Evolutionary conservation across 768 basidiomycete species (phyloP).

Genomic region (Lactarius indigo): DNA sequence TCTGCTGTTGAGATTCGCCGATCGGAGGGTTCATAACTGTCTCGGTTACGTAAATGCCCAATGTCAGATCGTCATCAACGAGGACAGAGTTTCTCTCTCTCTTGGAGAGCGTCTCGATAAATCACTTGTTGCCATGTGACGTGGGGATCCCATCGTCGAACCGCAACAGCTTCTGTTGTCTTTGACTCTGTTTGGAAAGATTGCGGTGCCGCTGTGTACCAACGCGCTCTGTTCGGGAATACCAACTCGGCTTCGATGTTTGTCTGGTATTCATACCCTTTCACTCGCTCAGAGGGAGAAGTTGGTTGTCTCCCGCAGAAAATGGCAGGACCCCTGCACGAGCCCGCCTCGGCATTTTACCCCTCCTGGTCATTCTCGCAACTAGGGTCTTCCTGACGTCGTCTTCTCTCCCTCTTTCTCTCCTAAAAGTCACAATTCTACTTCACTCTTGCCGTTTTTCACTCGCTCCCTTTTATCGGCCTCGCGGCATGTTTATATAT

Average conservation of each 20-base stretch:
- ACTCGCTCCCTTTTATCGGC: slow-evolving; percentile 8
- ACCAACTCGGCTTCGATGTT: slow-evolving; percentile 14
- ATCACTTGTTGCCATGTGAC: slow-evolving; percentile 18
- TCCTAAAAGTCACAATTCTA: slow-evolving; percentile 9
- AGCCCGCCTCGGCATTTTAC: slow-evolving; percentile 14
- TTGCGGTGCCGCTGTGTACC: background rate
- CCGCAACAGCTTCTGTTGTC: background rate
- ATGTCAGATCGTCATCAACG: background rate
- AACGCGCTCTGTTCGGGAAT: slow-evolving; percentile 8
- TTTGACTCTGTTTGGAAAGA: slow-evolving; percentile 19
- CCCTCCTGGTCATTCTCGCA: slow-evolving; percentile 3
- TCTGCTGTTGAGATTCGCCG: background rate
- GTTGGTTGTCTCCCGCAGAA: slow-evolving; percentile 8
- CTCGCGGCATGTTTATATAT: slow-evolving; percentile 19
- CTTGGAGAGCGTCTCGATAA: slow-evolving; percentile 9
- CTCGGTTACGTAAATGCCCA: background rate
- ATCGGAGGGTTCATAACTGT: background rate
- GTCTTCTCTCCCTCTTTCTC: slow-evolving; percentile 6
- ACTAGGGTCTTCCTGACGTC: background rate
- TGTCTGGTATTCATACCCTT: slow-evolving; percentile 14
- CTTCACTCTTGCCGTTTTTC: slow-evolving; percentile 13
- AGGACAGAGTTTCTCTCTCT: background rate
- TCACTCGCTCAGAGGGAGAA: slow-evolving; percentile 12
- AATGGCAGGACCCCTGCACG: slow-evolving; percentile 20
- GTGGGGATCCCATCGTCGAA: slow-evolving; percentile 8